Conservation (phyloP, 164 flowering plant genomes). For the Platanus orientalis region DNA sequence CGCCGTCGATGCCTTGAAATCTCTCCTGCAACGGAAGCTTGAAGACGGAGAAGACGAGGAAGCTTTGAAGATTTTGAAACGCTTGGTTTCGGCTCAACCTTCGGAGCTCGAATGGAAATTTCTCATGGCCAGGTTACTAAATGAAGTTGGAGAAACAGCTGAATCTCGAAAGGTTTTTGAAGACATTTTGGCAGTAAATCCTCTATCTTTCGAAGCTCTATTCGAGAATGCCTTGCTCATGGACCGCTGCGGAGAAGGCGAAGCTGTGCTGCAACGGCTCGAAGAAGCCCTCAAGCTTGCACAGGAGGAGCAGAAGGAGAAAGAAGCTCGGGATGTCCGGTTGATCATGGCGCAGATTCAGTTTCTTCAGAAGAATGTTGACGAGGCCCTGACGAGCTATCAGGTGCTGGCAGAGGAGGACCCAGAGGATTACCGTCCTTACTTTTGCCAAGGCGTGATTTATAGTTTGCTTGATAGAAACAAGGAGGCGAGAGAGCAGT, state of each 20-base stretch:
- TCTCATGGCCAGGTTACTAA: constrained; percentile 51
- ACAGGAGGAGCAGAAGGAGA: constrained; percentile 37
- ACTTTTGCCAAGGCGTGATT: constrained; percentile 70
- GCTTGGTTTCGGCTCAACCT: constrained; percentile 54
- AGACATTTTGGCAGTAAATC: constrained; percentile 55
- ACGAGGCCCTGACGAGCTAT: constrained; percentile 64
- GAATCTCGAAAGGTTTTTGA: constrained; percentile 63
- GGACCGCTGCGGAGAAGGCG: constrained; percentile 71
- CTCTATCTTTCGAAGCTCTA: constrained; percentile 65
- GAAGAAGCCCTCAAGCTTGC: constrained; percentile 56
- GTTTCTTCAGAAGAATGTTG: constrained; percentile 76
- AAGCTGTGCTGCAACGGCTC: constrained; percentile 45
- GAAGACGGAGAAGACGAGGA: constrained; percentile 68
- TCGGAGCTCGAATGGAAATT: constrained; percentile 57
- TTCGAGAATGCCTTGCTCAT: constrained; percentile 74
- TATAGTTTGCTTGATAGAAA: constrained; percentile 63
- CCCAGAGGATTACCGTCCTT: constrained; percentile 71
- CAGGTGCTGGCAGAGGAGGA: constrained; percentile 63
- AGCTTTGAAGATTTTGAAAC: constrained; percentile 41
- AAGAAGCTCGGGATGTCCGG: constrained; percentile 64
- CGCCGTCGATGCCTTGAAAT: constrained; percentile 45
- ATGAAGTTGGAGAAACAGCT: constrained; percentile 47
- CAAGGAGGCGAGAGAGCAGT: constrained; percentile 66
- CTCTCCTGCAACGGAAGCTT: constrained; percentile 50
- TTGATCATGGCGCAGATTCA: constrained; percentile 76